phyloP scores from a whole-genome alignment of 495 filamentous ascomycete genomes.

The Xylaria nigripes region DNA sequence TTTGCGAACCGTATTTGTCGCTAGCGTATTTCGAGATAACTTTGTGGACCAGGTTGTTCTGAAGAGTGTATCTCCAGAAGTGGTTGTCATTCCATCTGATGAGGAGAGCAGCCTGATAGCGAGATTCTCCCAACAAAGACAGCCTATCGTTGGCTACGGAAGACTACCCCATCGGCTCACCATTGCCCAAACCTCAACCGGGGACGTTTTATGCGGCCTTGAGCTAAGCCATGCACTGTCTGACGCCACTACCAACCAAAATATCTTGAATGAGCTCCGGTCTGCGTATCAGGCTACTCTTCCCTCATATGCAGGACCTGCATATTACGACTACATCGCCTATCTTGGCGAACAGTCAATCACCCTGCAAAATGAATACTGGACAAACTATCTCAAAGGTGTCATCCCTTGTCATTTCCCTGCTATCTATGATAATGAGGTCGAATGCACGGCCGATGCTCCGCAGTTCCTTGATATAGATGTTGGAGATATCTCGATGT shows the following conservation, averaged over 20 bases:
- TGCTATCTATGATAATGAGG: slow-evolving; percentile 13
- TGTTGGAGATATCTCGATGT: not conserved
- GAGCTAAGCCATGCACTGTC: not conserved
- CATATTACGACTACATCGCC: not conserved
- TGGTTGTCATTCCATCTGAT: not conserved
- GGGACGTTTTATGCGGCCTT: not conserved
- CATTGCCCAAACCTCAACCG: not conserved
- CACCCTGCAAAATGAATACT: not conserved
- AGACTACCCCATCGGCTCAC: not conserved
- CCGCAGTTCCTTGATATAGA: not conserved
- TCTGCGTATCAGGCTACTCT: not conserved
- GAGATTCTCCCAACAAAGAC: not conserved
- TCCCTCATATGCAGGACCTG: not conserved
- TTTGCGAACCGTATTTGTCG: slow-evolving; percentile 46
- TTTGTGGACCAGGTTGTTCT: slow-evolving; percentile 46
- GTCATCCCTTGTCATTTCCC: slow-evolving; percentile 25
- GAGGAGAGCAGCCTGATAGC: not conserved
- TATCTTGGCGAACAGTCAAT: not conserved
- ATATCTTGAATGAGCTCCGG: not conserved
- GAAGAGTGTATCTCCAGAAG: not conserved
- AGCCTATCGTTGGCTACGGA: not conserved
- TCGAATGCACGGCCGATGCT: not conserved
- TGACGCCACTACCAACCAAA: not conserved
- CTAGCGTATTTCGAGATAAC: slow-evolving; percentile 34
- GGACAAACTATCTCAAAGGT: slow-evolving; percentile 19